Evolutionary conservation across 768 basidiomycete species (phyloP), one percentile per base, ranked within the genome.

Genomic region (Lentinula guzmanii): DNA sequence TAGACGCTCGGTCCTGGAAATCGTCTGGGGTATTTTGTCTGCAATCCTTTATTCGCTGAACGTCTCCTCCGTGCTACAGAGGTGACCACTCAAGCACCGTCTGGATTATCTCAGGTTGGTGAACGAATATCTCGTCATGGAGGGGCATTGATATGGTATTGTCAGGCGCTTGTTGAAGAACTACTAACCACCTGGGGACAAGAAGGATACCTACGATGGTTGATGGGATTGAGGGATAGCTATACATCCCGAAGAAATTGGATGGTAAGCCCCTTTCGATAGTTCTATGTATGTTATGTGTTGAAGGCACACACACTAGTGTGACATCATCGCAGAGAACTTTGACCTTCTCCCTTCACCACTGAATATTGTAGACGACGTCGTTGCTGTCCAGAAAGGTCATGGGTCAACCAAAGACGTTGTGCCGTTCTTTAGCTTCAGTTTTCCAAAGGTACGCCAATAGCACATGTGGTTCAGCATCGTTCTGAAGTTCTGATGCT

Each of bases 31-130:
- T 76, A 79, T 86, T 53, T 81, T 80, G 4, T 85, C 84, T 5
- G 86, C 63, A 81, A 75, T 62, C 81, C 86, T 1, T 48, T 79
- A 3, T 84, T 87, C 65, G 79, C 82, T 9, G 86, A 87, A 65
- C 74, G 84, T 8, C 69, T 88, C 8, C 76, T 82, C 53, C 76
- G 86, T 15, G 78, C 79, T 3, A 80, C 78, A 34, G 86, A 88
- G 70, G 76, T 75, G 1, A 74, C 77, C 2, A 79, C 82, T 0
- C 84, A 85, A 66, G 74, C 77, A 0, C 83, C 86, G 1, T 79
- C 76, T 59, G 86, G 85, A 1, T 80, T 86, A 62, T 76, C 74
- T 24, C 45, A 74, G 69, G 77, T 81, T 1, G 65, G 87, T 45
- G 70, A 3, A 16, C 34, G 3, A 41, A 6, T n/a, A 21, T 10